Evolutionary conservation across 805 yeast species (phyloP), one percentile per base, ranked within the genome.

Genomic region (Lachancea fermentati): DNA sequence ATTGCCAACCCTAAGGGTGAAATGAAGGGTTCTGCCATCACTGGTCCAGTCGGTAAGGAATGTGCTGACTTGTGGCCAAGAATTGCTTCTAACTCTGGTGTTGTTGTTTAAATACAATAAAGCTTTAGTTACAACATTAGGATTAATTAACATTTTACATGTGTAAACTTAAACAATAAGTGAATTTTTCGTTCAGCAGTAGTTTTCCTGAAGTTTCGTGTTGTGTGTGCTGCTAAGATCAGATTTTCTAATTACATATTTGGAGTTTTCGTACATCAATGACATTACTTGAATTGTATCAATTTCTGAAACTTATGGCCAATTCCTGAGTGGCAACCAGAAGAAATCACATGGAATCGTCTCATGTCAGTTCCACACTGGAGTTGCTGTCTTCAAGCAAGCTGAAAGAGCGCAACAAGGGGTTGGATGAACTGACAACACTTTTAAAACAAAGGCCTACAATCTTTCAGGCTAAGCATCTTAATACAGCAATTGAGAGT

Each of bases 41-140:
- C 99, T 68, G 99, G 99, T 75, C 99, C 99, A 68, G 99, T 93
- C 69, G 97, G 97, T 73, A 93, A 93, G 79, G 99, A 93, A 81
- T 94, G 98, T 81, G 98, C 99, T 72, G 99, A 93, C 72, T 85
- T 93, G 74, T 93, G 99, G 99, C 99, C 99, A 73, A 87, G 98
- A 81, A 93, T 93, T 79, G 97, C 99, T 69, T 88, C 97, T 62
- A 87, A 87, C 91, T 93, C 98, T 65, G 98, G 98, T 87, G 98
- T 93, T 72, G 99, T 93, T 73, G 99, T 89, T 72, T 93, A 89
- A 80, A 65, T 51, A 11, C 26, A 22, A 11, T 22, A 22, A 11
- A 22, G 9, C 26, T 22, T 7, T 22, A 22, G 26, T 22, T 22
- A 11, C 26, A 22, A 22, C 9, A 22, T 22, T 22, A 22, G 26